A percentile compares a stretch with the other conserved stretches of the same genome.
These are phyloP conservation scores for Rhizopus sp. DNA, from an alignment of 371 early-diverging fungal genomes.

Conservation along the genomic window DNA sequence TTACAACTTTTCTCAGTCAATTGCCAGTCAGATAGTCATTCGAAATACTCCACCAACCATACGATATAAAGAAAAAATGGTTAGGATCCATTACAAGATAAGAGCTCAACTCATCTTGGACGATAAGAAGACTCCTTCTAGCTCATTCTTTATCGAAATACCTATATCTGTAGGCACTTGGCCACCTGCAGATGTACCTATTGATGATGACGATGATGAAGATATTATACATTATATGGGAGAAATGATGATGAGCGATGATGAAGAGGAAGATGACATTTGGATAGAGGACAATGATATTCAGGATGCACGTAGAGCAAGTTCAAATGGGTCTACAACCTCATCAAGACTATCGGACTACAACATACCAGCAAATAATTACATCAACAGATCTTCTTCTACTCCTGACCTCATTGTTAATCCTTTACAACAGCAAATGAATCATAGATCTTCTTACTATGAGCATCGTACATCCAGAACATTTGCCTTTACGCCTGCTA, in stretches of 20 bases:
- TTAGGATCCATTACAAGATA: conserved; percentile 38
- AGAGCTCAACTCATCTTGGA: conserved; percentile 23
- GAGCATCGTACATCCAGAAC: conserved; percentile 11
- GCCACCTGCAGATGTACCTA: conserved; percentile 40
- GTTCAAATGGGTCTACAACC: conserved; percentile 2
- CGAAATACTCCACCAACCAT: conserved; percentile 41
- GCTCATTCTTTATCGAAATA: conserved; percentile 24
- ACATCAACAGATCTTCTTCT: conserved; percentile 28
- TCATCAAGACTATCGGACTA: background rate
- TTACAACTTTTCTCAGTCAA: conserved; percentile 36
- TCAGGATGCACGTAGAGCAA: background rate
- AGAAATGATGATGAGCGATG: conserved; percentile 25
- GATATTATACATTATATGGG: conserved; percentile 30
- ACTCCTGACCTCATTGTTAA: conserved; percentile 23
- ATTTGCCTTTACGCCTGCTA: conserved; percentile 2
- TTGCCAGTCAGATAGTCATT: conserved; percentile 29
- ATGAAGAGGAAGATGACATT: conserved; percentile 18
- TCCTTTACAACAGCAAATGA: background rate
- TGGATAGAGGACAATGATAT: background rate
- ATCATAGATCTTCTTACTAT: conserved; percentile 15
- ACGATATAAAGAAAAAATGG: conserved; percentile 23
- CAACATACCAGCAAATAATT: conserved; percentile 6
- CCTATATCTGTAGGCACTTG: conserved; percentile 43
- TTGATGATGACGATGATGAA: conserved; percentile 46
- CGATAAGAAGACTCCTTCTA: conserved; percentile 10